Percentiles rank a stretch among this genome's conserved stretches.
These are phyloP conservation scores for Citrus australasica DNA, from an alignment of 345 rosid species.

Conservation along the genomic window DNA sequence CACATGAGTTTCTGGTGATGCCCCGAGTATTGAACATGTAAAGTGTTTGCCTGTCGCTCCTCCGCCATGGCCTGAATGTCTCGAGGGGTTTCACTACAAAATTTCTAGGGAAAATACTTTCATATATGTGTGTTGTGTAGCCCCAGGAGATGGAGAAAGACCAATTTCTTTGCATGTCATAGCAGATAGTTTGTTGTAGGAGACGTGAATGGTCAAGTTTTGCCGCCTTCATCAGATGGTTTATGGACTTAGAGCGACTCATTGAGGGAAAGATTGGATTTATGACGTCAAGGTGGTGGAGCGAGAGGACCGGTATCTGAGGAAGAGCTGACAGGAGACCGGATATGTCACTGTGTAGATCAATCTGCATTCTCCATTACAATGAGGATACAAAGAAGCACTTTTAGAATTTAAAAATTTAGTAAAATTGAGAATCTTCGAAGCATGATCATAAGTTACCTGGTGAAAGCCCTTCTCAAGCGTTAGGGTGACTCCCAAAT, in stretches of 20 bases:
- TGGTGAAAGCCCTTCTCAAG: conserved; percentile 55
- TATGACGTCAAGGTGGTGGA: conserved; percentile 59
- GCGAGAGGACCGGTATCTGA: conserved; percentile 39
- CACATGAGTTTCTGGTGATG: conserved; percentile 36
- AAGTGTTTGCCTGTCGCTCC: conserved; percentile 20
- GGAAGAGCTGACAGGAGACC: conserved; percentile 71
- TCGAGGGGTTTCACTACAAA: conserved; percentile 42
- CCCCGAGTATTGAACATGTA: conserved; percentile 52
- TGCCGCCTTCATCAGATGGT: conserved; percentile 60
- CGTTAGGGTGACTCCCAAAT: conserved; percentile 42
- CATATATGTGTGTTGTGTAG: conserved; percentile 53
- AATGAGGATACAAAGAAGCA: no score
- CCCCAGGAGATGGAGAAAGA: conserved; percentile 70
- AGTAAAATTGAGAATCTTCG: no score
- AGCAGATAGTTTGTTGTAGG: conserved; percentile 66
- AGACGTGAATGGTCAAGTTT: conserved; percentile 44
- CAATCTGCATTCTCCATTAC: conserved; percentile 34
- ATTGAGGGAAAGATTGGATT: conserved; percentile 61
- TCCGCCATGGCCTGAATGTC: conserved; percentile 50
- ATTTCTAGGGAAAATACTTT: conserved; percentile 47
- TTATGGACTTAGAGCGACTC: conserved; percentile 39
- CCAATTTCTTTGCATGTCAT: conserved; percentile 47
- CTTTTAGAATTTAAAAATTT: no score
- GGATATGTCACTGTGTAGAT: conserved; percentile 54
- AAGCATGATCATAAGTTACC: conserved; percentile 25